Evolutionary conservation across 805 yeast species (phyloP).

Genomic region (Starmerella etchellsii): DNA sequence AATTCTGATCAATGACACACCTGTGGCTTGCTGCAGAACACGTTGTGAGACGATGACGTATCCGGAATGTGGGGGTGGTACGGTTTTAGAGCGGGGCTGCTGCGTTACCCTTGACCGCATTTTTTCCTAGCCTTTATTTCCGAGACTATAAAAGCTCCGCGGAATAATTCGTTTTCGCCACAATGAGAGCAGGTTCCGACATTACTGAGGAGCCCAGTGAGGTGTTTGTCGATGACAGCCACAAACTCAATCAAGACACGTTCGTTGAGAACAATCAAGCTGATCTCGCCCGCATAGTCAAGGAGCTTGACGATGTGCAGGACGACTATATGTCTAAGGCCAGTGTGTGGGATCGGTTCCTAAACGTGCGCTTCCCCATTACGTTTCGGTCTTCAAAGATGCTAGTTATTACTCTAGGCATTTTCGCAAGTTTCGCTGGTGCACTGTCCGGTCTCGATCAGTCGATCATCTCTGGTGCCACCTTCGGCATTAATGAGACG

Average conservation of each 20-base stretch:
- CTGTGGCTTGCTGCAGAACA: no score
- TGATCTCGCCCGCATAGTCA: constrained; percentile 8
- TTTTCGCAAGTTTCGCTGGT: constrained; percentile 52
- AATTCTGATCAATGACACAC: no score
- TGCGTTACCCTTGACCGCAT: no score
- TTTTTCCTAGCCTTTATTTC: no score
- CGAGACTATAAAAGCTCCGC: no score
- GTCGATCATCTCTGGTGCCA: constrained; percentile 53
- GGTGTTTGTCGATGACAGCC: constrained; percentile 10
- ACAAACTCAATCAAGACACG: constrained; percentile 10
- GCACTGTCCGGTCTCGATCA: constrained; percentile 56
- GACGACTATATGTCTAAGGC: constrained; percentile 6
- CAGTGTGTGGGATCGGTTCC: constrained; percentile 10
- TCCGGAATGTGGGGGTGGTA: no score
- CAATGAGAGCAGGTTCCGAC: no score
- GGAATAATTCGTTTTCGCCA: no score
- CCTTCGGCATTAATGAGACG: constrained; percentile 36
- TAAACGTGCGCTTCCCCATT: constrained; percentile 13
- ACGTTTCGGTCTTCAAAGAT: constrained; percentile 20
- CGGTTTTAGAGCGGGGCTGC: no score
- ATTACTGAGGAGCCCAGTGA: constrained; percentile 2
- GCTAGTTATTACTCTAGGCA: constrained; percentile 40
- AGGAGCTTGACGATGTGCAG: constrained; percentile 12
- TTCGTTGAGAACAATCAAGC: constrained; percentile 7
- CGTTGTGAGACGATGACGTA: no score